Evolutionary conservation across 768 basidiomycete genomes (phyloP).

Genomic region (Lactarius pseudohatsudake): DNA sequence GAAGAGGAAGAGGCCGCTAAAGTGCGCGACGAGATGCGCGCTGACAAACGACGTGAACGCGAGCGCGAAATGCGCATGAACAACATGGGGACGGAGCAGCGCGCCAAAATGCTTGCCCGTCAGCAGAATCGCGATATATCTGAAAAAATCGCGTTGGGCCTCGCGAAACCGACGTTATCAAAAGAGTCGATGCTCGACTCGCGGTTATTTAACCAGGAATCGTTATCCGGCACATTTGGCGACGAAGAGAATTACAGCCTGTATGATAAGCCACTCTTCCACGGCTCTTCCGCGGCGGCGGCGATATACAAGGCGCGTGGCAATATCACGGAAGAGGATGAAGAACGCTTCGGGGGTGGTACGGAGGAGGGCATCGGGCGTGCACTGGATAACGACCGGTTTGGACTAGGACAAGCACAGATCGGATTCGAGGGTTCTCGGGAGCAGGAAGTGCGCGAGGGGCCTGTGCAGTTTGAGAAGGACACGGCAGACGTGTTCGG

Average conservation of each 20-base stretch:
- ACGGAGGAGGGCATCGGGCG: constrained; percentile 93
- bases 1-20: constrained; percentile 67
- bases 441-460: constrained; percentile 82
- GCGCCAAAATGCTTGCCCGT: constrained; percentile 92
- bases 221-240: constrained; percentile 75
- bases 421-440: constrained; percentile 91
- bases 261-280: constrained; percentile 94
- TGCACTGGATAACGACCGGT: constrained; percentile 91
- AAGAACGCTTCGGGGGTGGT: constrained; percentile 91
- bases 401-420: constrained; percentile 79
- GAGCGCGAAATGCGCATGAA: constrained; percentile 98
- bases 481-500: constrained; percentile 97
- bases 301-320: constrained; percentile 99
- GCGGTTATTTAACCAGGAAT: constrained; percentile 95
- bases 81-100: constrained; percentile 97
- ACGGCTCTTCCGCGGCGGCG: constrained; percentile 94
- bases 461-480: constrained; percentile 99
- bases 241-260: constrained; percentile 93
- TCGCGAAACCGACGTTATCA: constrained; percentile 93
- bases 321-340: constrained; percentile 78
- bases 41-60: constrained; percentile 89
- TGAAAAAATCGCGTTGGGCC: constrained; percentile 96
- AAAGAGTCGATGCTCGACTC: constrained; percentile 99
- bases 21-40: constrained; percentile 87
- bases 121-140: constrained; percentile 99